Evolutionary conservation across 2,329 filamentous ascomycete species (phyloP), one percentile per base, ranked within the genome.

Genomic region (Talaromyces sp.): DNA sequence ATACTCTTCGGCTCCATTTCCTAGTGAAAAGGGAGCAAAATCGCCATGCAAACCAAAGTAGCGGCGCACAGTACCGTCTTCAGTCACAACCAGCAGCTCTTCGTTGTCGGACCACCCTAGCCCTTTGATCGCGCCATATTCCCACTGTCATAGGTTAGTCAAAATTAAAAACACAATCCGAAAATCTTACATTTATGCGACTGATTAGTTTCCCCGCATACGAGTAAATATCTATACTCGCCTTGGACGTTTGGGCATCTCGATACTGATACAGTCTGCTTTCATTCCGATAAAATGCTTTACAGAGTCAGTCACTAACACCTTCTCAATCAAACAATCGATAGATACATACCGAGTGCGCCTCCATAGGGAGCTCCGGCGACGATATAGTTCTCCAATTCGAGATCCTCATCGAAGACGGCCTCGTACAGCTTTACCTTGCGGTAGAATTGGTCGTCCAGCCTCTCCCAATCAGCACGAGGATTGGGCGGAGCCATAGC

Each of bases 81-180:
- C 85, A 10, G 92, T 91, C 56, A 97, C 87, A 0, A 97, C 89
- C 3, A 99, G 80, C 53, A 99, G 82, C 71, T 90, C 89, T 80
- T 99, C 94, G 65, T 97, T 91, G 69, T 96, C 93, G 21, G 92
- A 96, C 94, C 94, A 99, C 35, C 94, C 94, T 21, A 99, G 82
- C 1, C 91, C 92, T 73, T 88, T 89, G 70, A 99, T 90, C 3
- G 87, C 81, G 52, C 91, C 91, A 76, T 92, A 91, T 68, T 97
- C 93, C 92, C 93, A 97, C 72, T 89, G 64, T 21, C 61, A 43
- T 27, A n/a, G 41, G 50, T 68, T 61, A 66, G 61, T 53, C 62
- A 54, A 63, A 66, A 35, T 2, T 53, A 12, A 51, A 24, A 50
- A 9, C 7, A 21, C 14, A n/a, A 29, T 9, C 35, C 17, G 19